Evolutionary conservation across 2,329 filamentous ascomycete species (phyloP).

Genomic region (Penicillium sumatraense): DNA sequence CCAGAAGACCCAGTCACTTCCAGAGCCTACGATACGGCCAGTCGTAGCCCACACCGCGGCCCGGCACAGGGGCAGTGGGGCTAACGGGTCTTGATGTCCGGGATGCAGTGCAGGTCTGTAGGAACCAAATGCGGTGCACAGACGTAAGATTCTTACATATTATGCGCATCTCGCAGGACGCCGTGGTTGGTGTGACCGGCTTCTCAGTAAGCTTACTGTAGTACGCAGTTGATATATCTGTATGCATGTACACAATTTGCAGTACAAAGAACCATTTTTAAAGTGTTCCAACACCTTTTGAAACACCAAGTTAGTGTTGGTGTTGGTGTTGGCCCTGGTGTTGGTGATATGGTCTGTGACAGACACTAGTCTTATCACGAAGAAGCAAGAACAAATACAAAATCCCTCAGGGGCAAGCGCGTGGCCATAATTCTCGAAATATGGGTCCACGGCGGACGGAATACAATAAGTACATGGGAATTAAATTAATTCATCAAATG

Average conservation of each 20-base stretch:
- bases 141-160: slow-evolving; percentile 11
- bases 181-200: slow-evolving; percentile 8
- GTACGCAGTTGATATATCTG: neutral
- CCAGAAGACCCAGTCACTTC: neutral
- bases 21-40: slow-evolving; percentile 3
- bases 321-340: neutral
- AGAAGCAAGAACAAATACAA: neutral
- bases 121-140: slow-evolving; percentile 14
- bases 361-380: neutral
- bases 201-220: slow-evolving; percentile 8
- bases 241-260: neutral
- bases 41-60: slow-evolving; percentile 1
- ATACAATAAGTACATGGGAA: slow-evolving; percentile 5
- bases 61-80: slow-evolving; percentile 4
- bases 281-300: neutral
- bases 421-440: neutral
- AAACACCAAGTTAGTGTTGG: neutral
- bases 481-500: slow-evolving; percentile 2
- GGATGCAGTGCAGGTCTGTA: slow-evolving; percentile 6
- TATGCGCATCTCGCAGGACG: neutral
- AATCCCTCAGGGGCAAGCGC: slow-evolving; percentile 2
- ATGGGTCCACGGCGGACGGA: slow-evolving; percentile 1
- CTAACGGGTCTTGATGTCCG: slow-evolving; percentile 17
- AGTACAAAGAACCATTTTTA: neutral
- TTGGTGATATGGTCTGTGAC: no score